Percentiles rank a stretch among this genome's conserved stretches.
phyloP scores from a whole-genome alignment of 768 basidiomycete species.

The Mycena galopus region DNA sequence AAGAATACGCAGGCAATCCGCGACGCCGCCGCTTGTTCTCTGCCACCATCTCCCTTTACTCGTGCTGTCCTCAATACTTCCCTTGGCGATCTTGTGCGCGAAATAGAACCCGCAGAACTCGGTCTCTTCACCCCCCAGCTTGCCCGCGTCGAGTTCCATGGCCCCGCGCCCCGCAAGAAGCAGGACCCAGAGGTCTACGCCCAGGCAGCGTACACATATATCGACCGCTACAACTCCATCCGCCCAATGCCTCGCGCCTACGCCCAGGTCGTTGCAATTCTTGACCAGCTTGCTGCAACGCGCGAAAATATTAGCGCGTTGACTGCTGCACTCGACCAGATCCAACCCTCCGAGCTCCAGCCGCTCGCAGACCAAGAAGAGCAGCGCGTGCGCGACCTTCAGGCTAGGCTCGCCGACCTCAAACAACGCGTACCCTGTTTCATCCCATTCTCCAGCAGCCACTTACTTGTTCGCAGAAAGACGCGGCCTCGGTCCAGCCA shows the following conservation, averaged over 20 bases:
- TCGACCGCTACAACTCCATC: conserved; percentile 73
- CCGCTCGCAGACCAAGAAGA: conserved; percentile 58
- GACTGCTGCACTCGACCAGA: conserved; percentile 45
- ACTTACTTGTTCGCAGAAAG: conserved; percentile 27
- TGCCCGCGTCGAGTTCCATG: conserved; percentile 73
- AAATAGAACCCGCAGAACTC: conserved; percentile 81
- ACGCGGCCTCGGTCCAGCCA: conserved; percentile 12
- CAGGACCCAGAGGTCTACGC: conserved; percentile 82
- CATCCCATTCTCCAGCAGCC: neutral
- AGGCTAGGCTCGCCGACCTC: conserved; percentile 53
- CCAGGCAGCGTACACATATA: conserved; percentile 79
- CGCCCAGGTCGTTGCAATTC: conserved; percentile 57
- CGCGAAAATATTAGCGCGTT: conserved; percentile 55
- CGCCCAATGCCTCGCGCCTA: conserved; percentile 67
- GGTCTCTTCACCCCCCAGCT: conserved; percentile 78
- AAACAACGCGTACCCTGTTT: conserved; percentile 52
- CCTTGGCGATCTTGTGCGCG: conserved; percentile 84
- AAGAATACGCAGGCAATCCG: conserved; percentile 51
- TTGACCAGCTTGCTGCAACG: conserved; percentile 54
- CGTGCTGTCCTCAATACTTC: conserved; percentile 71
- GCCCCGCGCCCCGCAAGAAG: conserved; percentile 77
- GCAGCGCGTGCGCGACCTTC: conserved; percentile 52
- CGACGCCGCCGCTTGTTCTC: conserved; percentile 35
- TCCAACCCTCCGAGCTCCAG: conserved; percentile 48
- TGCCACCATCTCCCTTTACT: conserved; percentile 65